A percentile compares a stretch with the other conserved stretches of the same genome.
phyloP scores from a whole-genome alignment of 1,139 yeast species.

The Pichia sp. region DNA sequence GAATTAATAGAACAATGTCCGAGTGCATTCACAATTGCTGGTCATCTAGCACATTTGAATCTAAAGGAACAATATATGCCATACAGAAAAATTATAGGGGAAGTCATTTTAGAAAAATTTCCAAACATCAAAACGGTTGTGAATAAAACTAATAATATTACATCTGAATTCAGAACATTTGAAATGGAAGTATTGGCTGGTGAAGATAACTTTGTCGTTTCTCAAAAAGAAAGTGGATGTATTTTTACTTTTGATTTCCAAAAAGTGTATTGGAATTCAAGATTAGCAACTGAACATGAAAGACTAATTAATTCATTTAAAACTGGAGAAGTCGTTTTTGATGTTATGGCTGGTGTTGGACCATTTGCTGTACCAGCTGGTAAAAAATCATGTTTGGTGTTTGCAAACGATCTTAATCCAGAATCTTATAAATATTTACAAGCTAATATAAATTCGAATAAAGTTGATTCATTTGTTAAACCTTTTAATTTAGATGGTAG shows the following conservation, averaged over 20 bases:
- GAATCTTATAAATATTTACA: conserved; percentile 66
- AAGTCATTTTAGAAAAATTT: conserved; percentile 85
- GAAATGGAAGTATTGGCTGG: conserved; percentile 94
- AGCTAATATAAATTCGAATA: conserved; percentile 60
- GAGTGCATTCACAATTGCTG: conserved; percentile 87
- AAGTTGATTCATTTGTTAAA: conserved; percentile 52
- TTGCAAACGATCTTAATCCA: conserved; percentile 93
- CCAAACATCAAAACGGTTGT: conserved; percentile 79
- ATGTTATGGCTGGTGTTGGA: conserved; percentile 98
- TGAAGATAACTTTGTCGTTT: conserved; percentile 61
- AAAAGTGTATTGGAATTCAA: conserved; percentile 95
- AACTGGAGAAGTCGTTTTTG: conserved; percentile 69
- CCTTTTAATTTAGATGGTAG: conserved; percentile 78
- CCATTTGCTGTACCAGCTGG: conserved; percentile 98
- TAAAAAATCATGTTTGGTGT: conserved; percentile 66
- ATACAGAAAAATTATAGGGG: conserved; percentile 74
- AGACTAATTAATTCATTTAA: conserved; percentile 60
- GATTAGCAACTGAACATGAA: conserved; percentile 90
- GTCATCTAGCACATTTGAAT: conserved; percentile 93
- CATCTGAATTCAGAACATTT: conserved; percentile 83
- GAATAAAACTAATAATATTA: conserved; percentile 85
- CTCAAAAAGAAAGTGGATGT: conserved; percentile 87
- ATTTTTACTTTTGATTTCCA: conserved; percentile 80
- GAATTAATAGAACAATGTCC: conserved; percentile 69
- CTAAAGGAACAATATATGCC: conserved; percentile 81